Percentiles rank a stretch among this genome's conserved stretches.
These are phyloP conservation scores for Solanum dulcamara DNA, from an alignment of 257 asterid species.

Conservation along the genomic window DNA sequence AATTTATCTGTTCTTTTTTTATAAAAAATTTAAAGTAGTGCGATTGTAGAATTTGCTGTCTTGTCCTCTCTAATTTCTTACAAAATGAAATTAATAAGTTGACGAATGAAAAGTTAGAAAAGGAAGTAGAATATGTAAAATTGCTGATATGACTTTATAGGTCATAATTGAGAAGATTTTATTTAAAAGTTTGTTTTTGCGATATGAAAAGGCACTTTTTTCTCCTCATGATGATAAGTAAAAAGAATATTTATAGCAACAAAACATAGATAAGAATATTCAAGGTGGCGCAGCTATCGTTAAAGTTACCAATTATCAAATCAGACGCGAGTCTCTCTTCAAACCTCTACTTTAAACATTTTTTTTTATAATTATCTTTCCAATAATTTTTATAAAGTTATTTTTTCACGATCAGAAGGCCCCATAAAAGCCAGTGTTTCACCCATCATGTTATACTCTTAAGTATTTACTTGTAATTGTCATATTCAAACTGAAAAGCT, in stretches of 20 bases:
- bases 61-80: not conserved
- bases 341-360: too few relatives aligned
- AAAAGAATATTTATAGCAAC: not conserved
- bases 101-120: not conserved
- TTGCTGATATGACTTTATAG: not conserved
- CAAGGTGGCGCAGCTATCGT: not conserved
- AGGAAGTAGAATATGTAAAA: not conserved
- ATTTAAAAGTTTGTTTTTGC: not conserved
- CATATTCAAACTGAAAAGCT: too few relatives aligned
- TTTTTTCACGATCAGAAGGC: too few relatives aligned
- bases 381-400: too few relatives aligned
- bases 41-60: not conserved
- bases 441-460: too few relatives aligned
- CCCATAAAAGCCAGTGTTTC: too few relatives aligned
- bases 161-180: not conserved
- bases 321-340: too few relatives aligned
- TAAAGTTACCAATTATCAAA: too few relatives aligned
- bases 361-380: too few relatives aligned
- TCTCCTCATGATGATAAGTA: not conserved
- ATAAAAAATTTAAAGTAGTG: too few relatives aligned
- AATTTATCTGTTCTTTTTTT: too few relatives aligned
- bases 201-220: not conserved
- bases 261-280: not conserved
- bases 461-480: too few relatives aligned
- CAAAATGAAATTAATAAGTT: not conserved